Evolutionary conservation across 768 basidiomycete species (phyloP).

Genomic region (Leccinum disarticulatum): DNA sequence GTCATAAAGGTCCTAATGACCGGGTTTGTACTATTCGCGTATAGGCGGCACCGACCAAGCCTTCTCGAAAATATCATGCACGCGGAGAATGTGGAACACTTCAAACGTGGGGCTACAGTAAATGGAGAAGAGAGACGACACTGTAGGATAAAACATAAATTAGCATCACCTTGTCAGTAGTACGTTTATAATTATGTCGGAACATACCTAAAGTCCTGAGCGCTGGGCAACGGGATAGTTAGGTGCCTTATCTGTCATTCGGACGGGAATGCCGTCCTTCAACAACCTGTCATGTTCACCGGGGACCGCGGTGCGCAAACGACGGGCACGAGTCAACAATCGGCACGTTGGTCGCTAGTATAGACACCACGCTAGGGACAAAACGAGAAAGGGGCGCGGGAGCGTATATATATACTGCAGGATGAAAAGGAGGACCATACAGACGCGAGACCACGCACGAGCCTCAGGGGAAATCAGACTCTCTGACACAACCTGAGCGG

Average conservation of each 20-base stretch:
- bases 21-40: slow-evolving; percentile 32
- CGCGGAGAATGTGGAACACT: slow-evolving; percentile 40
- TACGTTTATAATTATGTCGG: not conserved
- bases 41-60: slow-evolving; percentile 22
- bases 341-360: no score
- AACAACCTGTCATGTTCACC: slow-evolving; percentile 6
- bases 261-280: slow-evolving; percentile 46
- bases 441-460: no score
- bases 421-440: no score
- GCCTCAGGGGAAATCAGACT: no score
- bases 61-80: slow-evolving; percentile 36
- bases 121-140: no score
- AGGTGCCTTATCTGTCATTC: slow-evolving; percentile 49
- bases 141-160: no score
- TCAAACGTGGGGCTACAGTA: slow-evolving; percentile 38
- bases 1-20: slow-evolving; percentile 12
- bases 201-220: slow-evolving; percentile 38
- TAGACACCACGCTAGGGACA: no score
- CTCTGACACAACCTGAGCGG: slow-evolving; percentile 28
- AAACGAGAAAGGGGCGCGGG: no score
- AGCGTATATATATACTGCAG: no score
- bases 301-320: no score
- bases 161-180: no score
- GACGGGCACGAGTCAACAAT: no score
- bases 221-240: slow-evolving; percentile 38